Evolutionary conservation across 2,329 filamentous ascomycete genomes (phyloP).

Genomic region (Nigrospora oryzae): DNA sequence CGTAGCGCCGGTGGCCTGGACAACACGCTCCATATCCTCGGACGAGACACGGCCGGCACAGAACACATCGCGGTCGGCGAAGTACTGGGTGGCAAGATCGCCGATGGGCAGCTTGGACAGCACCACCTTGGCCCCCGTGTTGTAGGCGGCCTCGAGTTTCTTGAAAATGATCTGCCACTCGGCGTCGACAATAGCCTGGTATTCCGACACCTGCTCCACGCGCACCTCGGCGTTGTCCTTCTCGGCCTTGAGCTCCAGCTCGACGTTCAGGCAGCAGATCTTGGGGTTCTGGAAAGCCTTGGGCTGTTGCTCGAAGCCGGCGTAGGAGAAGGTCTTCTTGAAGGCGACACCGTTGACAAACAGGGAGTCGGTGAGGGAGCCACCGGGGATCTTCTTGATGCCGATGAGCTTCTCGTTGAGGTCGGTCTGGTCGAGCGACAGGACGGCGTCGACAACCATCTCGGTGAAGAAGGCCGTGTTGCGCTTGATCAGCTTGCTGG

Average conservation of each 20-base stretch:
- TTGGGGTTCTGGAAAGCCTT: slow-evolving; percentile 92
- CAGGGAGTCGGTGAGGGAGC: slow-evolving; percentile 88
- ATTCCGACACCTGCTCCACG: slow-evolving; percentile 96
- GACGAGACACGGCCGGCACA: slow-evolving; percentile 87
- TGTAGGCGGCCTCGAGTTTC: slow-evolving; percentile 91
- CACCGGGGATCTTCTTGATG: slow-evolving; percentile 95
- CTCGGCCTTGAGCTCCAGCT: slow-evolving; percentile 96
- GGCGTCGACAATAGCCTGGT: slow-evolving; percentile 97
- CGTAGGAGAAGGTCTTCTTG: slow-evolving; percentile 99
- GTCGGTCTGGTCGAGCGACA: slow-evolving; percentile 92
- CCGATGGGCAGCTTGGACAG: slow-evolving; percentile 96
- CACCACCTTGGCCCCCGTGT: slow-evolving; percentile 94
- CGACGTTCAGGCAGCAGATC: slow-evolving; percentile 95
- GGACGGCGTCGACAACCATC: slow-evolving; percentile 96
- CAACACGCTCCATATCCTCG: slow-evolving; percentile 93
- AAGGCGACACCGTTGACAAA: slow-evolving; percentile 98
- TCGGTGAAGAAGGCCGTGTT: slow-evolving; percentile 97
- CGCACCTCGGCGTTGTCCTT: slow-evolving; percentile 99
- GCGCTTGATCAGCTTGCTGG: slow-evolving; percentile 96
- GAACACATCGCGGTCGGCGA: slow-evolving; percentile 96
- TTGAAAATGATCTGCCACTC: slow-evolving; percentile 99
- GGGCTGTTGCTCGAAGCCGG: slow-evolving; percentile 97
- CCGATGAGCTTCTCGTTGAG: slow-evolving; percentile 97
- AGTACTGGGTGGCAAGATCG: slow-evolving; percentile 94
- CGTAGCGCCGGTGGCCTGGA: slow-evolving; percentile 86